Evolutionary conservation across 345 rosid genomes (phyloP).

Genomic region (Acer yangbiense): DNA sequence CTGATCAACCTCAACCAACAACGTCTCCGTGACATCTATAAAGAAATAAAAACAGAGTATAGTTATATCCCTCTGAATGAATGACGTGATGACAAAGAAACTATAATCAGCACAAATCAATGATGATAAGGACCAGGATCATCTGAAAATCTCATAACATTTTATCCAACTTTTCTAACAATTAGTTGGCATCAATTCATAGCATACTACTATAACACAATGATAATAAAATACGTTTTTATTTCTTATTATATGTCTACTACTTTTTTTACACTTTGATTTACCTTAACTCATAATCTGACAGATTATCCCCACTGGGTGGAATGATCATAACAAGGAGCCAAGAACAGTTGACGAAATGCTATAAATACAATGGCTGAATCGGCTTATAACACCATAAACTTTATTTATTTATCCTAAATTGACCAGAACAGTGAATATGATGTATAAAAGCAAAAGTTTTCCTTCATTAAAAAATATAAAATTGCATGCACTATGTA

Average conservation of each 20-base stretch:
- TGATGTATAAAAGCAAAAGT: not conserved
- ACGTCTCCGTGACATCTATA: constrained; percentile 82
- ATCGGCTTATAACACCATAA: not conserved
- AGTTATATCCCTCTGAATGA: constrained; percentile 4
- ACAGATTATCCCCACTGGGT: not conserved
- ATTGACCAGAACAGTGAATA: not conserved
- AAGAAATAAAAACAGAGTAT: constrained; percentile 19
- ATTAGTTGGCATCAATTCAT: not conserved
- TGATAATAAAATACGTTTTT: not conserved
- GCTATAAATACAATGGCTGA: not conserved
- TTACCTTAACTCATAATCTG: not conserved
- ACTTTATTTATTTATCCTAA: not conserved
- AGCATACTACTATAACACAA: not conserved
- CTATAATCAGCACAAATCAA: not conserved
- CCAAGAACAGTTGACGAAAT: not conserved
- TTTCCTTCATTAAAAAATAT: not conserved
- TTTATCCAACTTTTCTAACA: not conserved
- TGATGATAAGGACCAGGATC: not conserved
- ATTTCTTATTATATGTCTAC: not conserved
- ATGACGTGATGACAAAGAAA: constrained; percentile 5
- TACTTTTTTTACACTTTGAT: not conserved
- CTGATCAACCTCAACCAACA: constrained; percentile 88
- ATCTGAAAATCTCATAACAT: not conserved
- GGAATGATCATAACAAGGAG: not conserved
- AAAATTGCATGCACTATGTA: not conserved